Evolutionary conservation across 495 filamentous ascomycete genomes (phyloP), one percentile per base, ranked within the genome.

Genomic region (Daldinia decipiens): DNA sequence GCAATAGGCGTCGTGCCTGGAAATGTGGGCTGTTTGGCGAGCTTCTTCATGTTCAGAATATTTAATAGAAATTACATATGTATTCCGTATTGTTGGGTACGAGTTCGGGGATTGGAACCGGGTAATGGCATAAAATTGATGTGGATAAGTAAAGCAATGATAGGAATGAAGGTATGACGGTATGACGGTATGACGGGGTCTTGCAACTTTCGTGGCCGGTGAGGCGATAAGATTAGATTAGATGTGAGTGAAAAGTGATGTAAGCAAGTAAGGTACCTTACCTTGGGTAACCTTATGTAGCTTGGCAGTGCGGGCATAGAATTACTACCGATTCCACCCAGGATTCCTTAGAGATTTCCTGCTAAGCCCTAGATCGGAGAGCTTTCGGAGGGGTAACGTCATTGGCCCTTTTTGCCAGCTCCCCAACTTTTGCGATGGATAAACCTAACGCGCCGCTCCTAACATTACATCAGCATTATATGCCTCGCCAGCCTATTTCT

Each of bases 11-110:
- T 47, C 53, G 59, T 63, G 5, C 52, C 61, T 21, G 68, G 53
- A 5, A 70, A 47, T 29, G 72, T 77, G 8, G 70, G 70, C 36
- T 75, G 75, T n/a, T 77, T 77, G 43, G 73, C 60, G 27, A 74
- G 70, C 26, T 77, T 77, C 24, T 62, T 70, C 4, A 50, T 15
- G 17, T 45, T 11, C 29, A 40, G 29, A 34, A 12, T 8, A 17
- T 19, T 40, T 24, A 47, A 24, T 24, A 2, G 21, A 47, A 21
- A 47, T 47, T 47, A 47, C 11, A 0, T 45, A 17, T 5, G n/a
- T n/a, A n/a, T n/a, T n/a, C n/a, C n/a, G n/a, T 43, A 43, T 43
- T 43, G 11, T 34, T 21, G 24, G 56, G 21, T 43, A 13, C 38
- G 36, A 21, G 31, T 27, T 40, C 27, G 13, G 24, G 32, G 54